Conservation (phyloP, 1,284 basidiomycete species). For the Xanthoconium separans region DNA sequence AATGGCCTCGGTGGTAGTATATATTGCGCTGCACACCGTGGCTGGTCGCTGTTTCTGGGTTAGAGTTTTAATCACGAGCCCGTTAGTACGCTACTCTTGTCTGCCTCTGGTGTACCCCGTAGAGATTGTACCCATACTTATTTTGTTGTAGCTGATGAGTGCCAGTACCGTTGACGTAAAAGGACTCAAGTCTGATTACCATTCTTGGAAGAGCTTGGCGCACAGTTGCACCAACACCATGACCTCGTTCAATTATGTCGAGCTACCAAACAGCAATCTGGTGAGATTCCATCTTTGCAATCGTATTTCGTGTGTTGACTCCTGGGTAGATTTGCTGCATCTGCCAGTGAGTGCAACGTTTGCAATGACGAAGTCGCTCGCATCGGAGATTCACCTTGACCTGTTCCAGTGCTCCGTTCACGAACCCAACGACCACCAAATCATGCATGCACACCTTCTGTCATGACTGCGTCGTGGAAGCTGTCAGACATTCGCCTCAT, state of each 20-base stretch:
- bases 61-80: too few relatives aligned
- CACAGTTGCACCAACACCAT: constrained; percentile 10
- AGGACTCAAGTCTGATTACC: constrained; percentile 15
- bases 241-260: constrained; percentile 47
- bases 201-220: constrained; percentile 8
- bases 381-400: constrained; percentile 2
- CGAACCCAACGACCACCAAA: constrained; percentile 68
- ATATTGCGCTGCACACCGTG: too few relatives aligned
- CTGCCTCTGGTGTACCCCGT: not conserved
- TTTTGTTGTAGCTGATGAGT: not conserved
- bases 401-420: constrained; percentile 61
- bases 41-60: too few relatives aligned
- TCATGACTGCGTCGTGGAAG: constrained; percentile 66
- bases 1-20: too few relatives aligned
- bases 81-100: too few relatives aligned
- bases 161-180: constrained; percentile 15
- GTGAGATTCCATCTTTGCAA: constrained; percentile 33
- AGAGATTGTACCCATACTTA: not conserved
- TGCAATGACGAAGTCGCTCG: not conserved
- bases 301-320: constrained; percentile 4
- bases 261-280: constrained; percentile 56
- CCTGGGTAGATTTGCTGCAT: constrained; percentile 71
- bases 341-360: constrained; percentile 56
- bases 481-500: constrained; percentile 59
- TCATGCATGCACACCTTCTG: constrained; percentile 87